These are phyloP conservation scores for Lachancea sp. DNA, from an alignment of 805 yeast species.

Conservation along the genomic window DNA sequence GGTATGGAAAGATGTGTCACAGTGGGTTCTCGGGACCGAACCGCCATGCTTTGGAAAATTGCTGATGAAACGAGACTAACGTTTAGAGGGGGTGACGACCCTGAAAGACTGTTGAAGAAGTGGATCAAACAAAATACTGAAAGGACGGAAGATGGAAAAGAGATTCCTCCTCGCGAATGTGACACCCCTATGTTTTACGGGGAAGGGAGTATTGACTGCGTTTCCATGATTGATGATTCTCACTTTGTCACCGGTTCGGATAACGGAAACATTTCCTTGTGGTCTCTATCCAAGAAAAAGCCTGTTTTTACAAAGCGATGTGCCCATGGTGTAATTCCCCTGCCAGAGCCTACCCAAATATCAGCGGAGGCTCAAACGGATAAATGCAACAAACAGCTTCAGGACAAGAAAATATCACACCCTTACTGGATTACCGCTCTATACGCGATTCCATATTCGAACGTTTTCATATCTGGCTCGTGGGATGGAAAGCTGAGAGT, in stretches of 20 bases:
- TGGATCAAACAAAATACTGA: slow-evolving; percentile 31
- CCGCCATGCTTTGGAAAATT: slow-evolving; percentile 95
- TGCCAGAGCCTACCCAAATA: slow-evolving; percentile 43
- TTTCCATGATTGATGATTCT: slow-evolving; percentile 84
- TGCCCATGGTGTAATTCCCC: slow-evolving; percentile 69
- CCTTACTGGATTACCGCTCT: slow-evolving; percentile 86
- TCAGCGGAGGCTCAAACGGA: slow-evolving; percentile 43
- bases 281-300: slow-evolving; percentile 89
- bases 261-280: slow-evolving; percentile 81
- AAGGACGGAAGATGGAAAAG: slow-evolving; percentile 28
- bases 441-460: slow-evolving; percentile 76
- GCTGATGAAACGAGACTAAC: slow-evolving; percentile 92
- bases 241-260: slow-evolving; percentile 94
- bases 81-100: slow-evolving; percentile 80
- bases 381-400: slow-evolving; percentile 45
- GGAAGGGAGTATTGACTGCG: slow-evolving; percentile 89
- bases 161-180: slow-evolving; percentile 25
- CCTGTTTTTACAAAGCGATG: slow-evolving; percentile 62
- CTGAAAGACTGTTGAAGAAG: slow-evolving; percentile 38
- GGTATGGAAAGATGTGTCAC: slow-evolving; percentile 88
- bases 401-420: slow-evolving; percentile 43
- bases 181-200: slow-evolving; percentile 41
- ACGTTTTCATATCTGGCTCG: slow-evolving; percentile 82
- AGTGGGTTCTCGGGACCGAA: slow-evolving; percentile 91
- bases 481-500: slow-evolving; percentile 71